phyloP scores from a whole-genome alignment of 1,284 basidiomycete genomes.

The Cutaneotrichosporon cavernicola region DNA sequence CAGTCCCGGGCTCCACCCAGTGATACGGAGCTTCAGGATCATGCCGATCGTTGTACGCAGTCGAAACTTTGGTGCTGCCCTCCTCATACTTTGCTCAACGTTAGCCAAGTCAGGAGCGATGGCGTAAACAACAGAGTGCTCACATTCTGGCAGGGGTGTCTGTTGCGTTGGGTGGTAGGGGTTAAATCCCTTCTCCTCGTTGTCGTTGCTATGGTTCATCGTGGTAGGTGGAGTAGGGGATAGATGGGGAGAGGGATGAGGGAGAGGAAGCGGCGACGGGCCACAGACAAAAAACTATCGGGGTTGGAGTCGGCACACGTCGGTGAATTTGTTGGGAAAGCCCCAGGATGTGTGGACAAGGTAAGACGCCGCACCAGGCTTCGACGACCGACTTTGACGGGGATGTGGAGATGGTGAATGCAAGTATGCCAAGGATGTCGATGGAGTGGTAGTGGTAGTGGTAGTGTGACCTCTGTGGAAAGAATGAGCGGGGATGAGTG shows the following conservation, averaged over 20 bases:
- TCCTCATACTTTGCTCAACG: not conserved
- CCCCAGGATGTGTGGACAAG: not conserved
- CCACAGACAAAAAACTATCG: not conserved
- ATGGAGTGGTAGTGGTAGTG: not conserved
- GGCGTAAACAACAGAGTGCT: not conserved
- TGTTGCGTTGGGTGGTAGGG: not conserved
- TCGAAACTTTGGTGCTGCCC: not conserved
- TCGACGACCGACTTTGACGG: not conserved
- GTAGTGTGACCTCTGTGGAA: too few species aligned
- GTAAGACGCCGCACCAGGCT: not conserved
- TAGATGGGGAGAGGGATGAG: not conserved
- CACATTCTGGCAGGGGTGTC: not conserved
- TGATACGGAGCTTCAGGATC: constrained; percentile 14
- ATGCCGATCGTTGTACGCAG: not conserved
- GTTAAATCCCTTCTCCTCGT: constrained; percentile 2
- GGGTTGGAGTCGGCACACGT: not conserved
- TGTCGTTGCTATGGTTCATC: not conserved
- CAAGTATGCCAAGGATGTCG: not conserved
- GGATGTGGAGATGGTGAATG: not conserved
- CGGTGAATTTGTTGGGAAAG: not conserved
- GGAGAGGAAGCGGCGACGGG: not conserved
- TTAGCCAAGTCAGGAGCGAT: not conserved
- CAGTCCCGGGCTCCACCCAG: constrained; percentile 1
- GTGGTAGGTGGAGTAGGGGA: not conserved
- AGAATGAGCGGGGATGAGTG: too few species aligned